Conservation (phyloP, 306 rosid genomes). For the Glycine soja region DNA sequence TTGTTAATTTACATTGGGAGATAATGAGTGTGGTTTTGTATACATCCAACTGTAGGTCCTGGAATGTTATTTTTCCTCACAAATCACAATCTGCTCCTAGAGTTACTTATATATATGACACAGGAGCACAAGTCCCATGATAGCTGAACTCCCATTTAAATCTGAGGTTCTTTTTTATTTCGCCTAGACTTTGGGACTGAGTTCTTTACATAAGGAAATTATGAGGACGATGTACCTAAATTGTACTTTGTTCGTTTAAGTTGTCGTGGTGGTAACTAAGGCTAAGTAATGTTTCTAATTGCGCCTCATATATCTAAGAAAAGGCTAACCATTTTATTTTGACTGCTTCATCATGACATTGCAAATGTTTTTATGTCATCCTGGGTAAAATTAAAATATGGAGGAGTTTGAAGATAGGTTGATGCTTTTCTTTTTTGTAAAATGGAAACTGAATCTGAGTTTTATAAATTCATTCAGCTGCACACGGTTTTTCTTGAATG, state of each 20-base stretch:
- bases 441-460: slow-evolving; percentile 24
- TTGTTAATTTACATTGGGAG: not conserved
- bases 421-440: slow-evolving; percentile 23
- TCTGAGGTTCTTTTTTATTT: not conserved
- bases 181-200: not conserved
- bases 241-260: slow-evolving; percentile 3
- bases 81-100: not conserved
- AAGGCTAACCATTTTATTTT: slow-evolving; percentile 5
- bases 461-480: not conserved
- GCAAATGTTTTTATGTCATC: not conserved
- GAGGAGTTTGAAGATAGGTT: slow-evolving; percentile 15
- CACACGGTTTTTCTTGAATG: slow-evolving; percentile 17
- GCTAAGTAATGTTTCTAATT: not conserved
- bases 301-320: not conserved
- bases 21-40: not conserved
- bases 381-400: not conserved
- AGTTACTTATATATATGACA: not conserved
- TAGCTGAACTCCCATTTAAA: not conserved
- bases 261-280: not conserved
- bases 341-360: not conserved
- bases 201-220: slow-evolving; percentile 22
- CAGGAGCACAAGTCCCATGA: not conserved
- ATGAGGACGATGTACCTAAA: slow-evolving; percentile 2
- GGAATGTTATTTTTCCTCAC: not conserved
- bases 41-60: slow-evolving; percentile 2